These are phyloP conservation scores for Catunica adiposa DNA, from an alignment of 2,329 filamentous ascomycete species.

Conservation along the genomic window DNA sequence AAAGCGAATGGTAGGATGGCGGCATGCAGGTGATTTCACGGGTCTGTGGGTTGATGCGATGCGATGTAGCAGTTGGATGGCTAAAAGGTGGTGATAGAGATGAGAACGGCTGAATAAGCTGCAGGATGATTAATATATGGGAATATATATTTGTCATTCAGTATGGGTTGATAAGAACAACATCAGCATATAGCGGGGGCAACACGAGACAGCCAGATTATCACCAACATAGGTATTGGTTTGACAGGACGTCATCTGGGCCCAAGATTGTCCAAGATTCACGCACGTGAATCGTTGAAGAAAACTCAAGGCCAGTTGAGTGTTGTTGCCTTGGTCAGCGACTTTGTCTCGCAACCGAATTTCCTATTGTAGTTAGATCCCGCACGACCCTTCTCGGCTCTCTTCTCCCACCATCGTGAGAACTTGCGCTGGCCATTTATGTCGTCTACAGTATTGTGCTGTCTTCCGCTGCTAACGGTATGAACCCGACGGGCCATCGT, in stretches of 20 bases:
- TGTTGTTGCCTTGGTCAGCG: background rate
- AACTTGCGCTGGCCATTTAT: background rate
- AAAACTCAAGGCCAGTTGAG: too few species aligned
- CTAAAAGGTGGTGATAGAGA: background rate
- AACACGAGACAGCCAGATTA: too few species aligned
- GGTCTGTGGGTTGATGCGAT: background rate
- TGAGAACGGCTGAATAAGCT: background rate
- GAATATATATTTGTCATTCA: too few species aligned
- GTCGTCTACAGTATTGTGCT: background rate
- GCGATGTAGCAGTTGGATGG: background rate
- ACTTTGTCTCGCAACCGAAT: background rate
- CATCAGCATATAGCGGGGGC: too few species aligned
- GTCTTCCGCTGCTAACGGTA: background rate
- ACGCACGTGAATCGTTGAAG: too few species aligned
- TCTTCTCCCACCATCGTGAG: background rate
- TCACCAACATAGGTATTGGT: too few species aligned
- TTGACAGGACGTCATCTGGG: too few species aligned
- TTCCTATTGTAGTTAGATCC: background rate
- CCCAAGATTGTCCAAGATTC: too few species aligned
- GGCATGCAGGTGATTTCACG: background rate
- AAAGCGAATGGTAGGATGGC: background rate
- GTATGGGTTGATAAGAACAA: too few species aligned
- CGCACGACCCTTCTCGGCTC: background rate
- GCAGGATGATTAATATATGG: too few species aligned
- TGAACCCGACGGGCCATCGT: too few species aligned